Conservation (phyloP, 2,329 filamentous ascomycete genomes). For the Aspergillus persii region DNA sequence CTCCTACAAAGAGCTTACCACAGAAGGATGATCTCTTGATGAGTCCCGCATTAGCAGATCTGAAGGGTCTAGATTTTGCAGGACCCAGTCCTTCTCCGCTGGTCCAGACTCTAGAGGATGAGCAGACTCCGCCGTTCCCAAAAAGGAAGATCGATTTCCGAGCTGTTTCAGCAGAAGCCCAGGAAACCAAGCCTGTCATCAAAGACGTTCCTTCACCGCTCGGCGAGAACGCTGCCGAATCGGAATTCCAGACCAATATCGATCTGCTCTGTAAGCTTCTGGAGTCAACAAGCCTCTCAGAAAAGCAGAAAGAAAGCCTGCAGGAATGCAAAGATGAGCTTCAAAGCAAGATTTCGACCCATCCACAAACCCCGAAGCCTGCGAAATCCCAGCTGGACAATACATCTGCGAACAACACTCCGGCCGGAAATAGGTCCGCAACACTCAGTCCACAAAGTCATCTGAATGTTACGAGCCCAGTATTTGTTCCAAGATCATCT, state of each 20-base stretch:
- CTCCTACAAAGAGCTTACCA: constrained; percentile 4
- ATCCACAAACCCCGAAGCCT: neutral
- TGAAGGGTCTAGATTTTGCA: constrained; percentile 23
- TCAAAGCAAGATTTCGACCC: neutral
- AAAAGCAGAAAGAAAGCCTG: neutral
- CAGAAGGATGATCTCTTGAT: neutral
- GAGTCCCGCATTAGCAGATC: constrained; percentile 19
- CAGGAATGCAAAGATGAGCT: neutral
- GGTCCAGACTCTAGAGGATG: neutral
- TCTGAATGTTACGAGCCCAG: neutral
- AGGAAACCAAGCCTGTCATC: neutral
- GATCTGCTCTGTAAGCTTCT: neutral
- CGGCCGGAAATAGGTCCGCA: neutral
- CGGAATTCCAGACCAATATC: neutral
- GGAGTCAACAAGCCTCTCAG: neutral
- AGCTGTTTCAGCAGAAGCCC: neutral
- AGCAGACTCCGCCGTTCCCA: neutral
- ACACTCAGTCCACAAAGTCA: neutral
- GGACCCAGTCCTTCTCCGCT: neutral
- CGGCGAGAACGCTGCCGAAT: no score
- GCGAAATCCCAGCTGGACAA: neutral
- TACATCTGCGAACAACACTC: neutral
- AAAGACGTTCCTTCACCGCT: neutral
- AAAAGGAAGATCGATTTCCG: constrained; percentile 1
- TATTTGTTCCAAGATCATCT: neutral